Percentiles rank a stretch among this genome's conserved stretches.
Conservation (phyloP, 768 basidiomycete species). For the Russula emetica region DNA sequence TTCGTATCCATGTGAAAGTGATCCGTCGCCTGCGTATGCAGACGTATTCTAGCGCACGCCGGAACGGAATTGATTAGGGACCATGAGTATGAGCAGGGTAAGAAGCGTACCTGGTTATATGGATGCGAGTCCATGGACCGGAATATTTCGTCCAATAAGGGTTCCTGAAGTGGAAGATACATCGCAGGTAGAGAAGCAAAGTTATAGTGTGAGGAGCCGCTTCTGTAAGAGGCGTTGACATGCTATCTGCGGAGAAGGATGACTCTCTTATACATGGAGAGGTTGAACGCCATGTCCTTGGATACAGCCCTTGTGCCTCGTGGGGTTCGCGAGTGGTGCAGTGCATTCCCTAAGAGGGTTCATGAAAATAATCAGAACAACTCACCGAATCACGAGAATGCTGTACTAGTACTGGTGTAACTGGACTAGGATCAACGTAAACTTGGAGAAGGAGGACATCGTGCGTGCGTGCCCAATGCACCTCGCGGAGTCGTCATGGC, state of each 20-base stretch:
- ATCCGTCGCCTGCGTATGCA: background rate
- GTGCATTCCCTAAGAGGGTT: background rate
- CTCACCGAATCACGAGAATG: background rate
- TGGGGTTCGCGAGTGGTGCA: background rate
- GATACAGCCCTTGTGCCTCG: constrained; percentile 1
- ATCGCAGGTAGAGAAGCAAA: background rate
- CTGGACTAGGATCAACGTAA: background rate
- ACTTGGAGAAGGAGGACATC: background rate
- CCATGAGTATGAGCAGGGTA: no score
- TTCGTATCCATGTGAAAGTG: background rate
- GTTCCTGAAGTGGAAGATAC: background rate
- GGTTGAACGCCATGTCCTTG: background rate
- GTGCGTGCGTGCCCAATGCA: background rate
- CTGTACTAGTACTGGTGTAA: background rate
- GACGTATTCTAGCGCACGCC: background rate
- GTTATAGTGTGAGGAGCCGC: background rate
- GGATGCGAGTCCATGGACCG: background rate
- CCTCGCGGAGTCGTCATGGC: constrained; percentile 12
- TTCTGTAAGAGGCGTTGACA: background rate
- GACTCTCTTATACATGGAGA: background rate
- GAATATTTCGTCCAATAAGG: background rate
- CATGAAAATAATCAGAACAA: background rate
- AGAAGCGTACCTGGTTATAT: constrained; percentile 1
- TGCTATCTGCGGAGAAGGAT: no score
- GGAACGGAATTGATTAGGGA: background rate